Evolutionary conservation across 2,329 filamentous ascomycete genomes (phyloP).

Genomic region (Capronia americana): DNA sequence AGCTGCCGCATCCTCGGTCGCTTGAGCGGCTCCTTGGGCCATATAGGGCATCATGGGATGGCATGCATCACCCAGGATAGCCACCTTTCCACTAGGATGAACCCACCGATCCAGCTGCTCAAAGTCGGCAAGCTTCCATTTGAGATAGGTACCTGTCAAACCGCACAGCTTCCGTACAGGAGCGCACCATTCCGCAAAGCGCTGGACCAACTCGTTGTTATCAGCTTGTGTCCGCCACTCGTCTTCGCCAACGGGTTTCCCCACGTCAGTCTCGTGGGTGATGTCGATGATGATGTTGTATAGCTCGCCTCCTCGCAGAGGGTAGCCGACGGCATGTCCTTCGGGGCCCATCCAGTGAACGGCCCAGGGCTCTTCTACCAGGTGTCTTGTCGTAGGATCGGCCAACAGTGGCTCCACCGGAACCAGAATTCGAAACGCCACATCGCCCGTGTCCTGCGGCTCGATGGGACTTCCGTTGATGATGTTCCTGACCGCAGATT

Average conservation of each 20-base stretch:
- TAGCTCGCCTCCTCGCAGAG: constrained; percentile 63
- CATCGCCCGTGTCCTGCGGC: constrained; percentile 60
- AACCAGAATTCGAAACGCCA: constrained; percentile 62
- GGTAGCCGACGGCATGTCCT: constrained; percentile 60
- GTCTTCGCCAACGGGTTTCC: too few species aligned
- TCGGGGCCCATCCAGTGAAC: constrained; percentile 19
- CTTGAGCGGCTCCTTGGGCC: constrained; percentile 71
- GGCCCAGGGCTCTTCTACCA: constrained; percentile 19
- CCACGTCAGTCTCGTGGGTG: constrained; percentile 5
- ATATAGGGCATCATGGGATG: constrained; percentile 72
- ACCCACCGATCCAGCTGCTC: constrained; percentile 59
- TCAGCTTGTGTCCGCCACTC: constrained; percentile 43
- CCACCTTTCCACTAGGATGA: constrained; percentile 56
- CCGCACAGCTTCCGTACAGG: constrained; percentile 46
- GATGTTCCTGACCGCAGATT: constrained; percentile 20
- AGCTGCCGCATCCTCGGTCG: constrained; percentile 68
- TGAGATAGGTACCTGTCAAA: constrained; percentile 62
- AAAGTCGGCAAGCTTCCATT: constrained; percentile 69
- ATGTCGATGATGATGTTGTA: constrained; percentile 64
- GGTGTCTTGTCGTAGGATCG: background rate
- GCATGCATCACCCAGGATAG: constrained; percentile 68
- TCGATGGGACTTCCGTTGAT: constrained; percentile 43
- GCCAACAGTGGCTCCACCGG: constrained; percentile 58
- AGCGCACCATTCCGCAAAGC: constrained; percentile 49
- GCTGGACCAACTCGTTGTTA: constrained; percentile 46